Evolutionary conservation across 108 stramenopile genomes (phyloP).

Genomic region (Nitzschia putrida): DNA sequence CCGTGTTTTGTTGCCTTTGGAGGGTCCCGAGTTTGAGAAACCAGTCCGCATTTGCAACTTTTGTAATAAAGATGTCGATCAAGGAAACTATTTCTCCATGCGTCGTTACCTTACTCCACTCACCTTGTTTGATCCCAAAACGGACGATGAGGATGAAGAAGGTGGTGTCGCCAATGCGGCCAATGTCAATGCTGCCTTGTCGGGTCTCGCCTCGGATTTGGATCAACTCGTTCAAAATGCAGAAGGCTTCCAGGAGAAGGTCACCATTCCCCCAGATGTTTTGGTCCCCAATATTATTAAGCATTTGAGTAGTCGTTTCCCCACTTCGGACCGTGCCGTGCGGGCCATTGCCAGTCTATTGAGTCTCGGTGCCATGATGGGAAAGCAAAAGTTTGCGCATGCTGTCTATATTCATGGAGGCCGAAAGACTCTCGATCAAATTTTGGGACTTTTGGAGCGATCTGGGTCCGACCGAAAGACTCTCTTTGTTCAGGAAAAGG

Average conservation of each 20-base stretch:
- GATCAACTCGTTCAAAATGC: constrained; percentile 54
- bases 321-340: constrained; percentile 73
- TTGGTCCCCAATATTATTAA: constrained; percentile 66
- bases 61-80: constrained; percentile 73
- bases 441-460: constrained; percentile 69
- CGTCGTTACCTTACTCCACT: constrained; percentile 80
- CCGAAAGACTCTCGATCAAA: constrained; percentile 45
- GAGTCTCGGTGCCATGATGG: constrained; percentile 60
- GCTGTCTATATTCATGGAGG: constrained; percentile 42
- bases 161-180: constrained; percentile 42
- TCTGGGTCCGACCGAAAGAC: constrained; percentile 66
- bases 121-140: constrained; percentile 54
- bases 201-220: constrained; percentile 66
- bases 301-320: constrained; percentile 47
- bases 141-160: constrained; percentile 22
- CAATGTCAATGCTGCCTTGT: constrained; percentile 71
- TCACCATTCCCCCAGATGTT: constrained; percentile 60
- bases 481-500: constrained; percentile 77
- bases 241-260: constrained; percentile 39
- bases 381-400: constrained; percentile 44
- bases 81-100: constrained; percentile 80
- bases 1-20: constrained; percentile 64
- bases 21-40: constrained; percentile 65
- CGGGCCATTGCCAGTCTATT: constrained; percentile 61
- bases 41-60: constrained; percentile 76